Evolutionary conservation across 1,139 yeast genomes (phyloP).

Genomic region (Saccharomycopsis phalli): DNA sequence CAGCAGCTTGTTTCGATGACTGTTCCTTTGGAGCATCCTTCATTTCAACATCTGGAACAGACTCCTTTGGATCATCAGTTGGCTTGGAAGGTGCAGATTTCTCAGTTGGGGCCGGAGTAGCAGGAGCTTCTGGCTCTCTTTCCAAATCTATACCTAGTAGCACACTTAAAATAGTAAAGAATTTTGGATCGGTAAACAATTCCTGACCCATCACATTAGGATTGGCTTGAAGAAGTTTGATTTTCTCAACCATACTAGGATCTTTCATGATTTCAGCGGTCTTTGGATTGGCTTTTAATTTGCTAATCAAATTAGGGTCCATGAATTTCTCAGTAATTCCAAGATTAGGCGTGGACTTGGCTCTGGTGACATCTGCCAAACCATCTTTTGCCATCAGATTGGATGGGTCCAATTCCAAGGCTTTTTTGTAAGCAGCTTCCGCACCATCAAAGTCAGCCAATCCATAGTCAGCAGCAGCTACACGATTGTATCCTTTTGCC

Average conservation of each 20-base stretch:
- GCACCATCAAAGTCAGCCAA: slow-evolving; percentile 69
- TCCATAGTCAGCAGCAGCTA: slow-evolving; percentile 89
- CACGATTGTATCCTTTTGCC: slow-evolving; percentile 94
- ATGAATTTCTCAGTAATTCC: slow-evolving; percentile 71
- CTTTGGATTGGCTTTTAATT: slow-evolving; percentile 76
- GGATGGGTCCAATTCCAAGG: slow-evolving; percentile 69
- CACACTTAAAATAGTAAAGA: slow-evolving; percentile 83
- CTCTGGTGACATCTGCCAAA: slow-evolving; percentile 47
- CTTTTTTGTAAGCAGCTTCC: slow-evolving; percentile 62
- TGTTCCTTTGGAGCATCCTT: slow-evolving; percentile 25
- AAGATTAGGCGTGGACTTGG: slow-evolving; percentile 49
- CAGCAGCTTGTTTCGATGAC: slow-evolving; percentile 50
- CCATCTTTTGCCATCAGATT: slow-evolving; percentile 90
- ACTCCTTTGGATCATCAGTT: slow-evolving; percentile 15
- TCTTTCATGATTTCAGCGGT: slow-evolving; percentile 83
- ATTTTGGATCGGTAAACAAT: slow-evolving; percentile 68
- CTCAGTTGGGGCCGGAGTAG: slow-evolving; percentile 20
- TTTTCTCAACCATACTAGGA: slow-evolving; percentile 70
- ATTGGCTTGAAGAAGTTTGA: slow-evolving; percentile 55
- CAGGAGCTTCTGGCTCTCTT: slow-evolving; percentile 33
- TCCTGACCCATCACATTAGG: slow-evolving; percentile 64
- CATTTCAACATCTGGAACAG: slow-evolving; percentile 23
- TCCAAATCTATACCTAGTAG: slow-evolving; percentile 76
- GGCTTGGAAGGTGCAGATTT: slow-evolving; percentile 2
- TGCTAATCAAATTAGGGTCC: slow-evolving; percentile 72